Evolutionary conservation across 23 red algal species (phyloP), one percentile per base, ranked within the genome.

Genomic region (Gracilaria vermiculophylla): DNA sequence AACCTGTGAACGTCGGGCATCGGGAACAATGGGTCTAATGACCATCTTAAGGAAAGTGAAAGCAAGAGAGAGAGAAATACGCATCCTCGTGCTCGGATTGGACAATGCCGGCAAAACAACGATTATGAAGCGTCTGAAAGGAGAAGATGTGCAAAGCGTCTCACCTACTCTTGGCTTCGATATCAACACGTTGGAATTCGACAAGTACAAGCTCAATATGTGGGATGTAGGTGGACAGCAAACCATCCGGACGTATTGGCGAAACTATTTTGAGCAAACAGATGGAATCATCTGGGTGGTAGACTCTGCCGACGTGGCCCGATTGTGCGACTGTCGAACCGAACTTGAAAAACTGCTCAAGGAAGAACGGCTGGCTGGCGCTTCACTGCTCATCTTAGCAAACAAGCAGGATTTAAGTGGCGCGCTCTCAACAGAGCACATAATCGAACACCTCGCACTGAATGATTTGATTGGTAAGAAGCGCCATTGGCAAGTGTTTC

Each of bases 191-290:
- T 24, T 92, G 33, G 77, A 87, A 25, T 78, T 69, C 53, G 79
- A 94, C 35, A 92, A 78, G 52, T 94, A 86, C 61, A 83, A 74
- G 14, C 81, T 99, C 13, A 85, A 99, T 82, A 51, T 99, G 62
- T 99, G 97, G 97, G 97, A 99, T 71, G 92, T 99, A 44, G 97
- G 97, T 40, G 97, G 97, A 31, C 97, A 99, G 49, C 81, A 91
- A 42, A 88, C 92, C 9, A 93, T 99, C 31, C 93, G 97, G 14
- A 72, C 97, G 6, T 99, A 96, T 50, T 99, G 97, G 97, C 44
- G 88, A 50, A 99, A 99, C 85, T 99, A 99, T 50, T 99, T 99
- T 90, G 97, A 99, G 49, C 77, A 82, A 50, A 99, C 97, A 0
- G 97, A 99, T 71, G 97, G 86, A 42, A 79, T 99, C 25, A 85